Evolutionary conservation across 108 stramenopile genomes (phyloP).

Genomic region (Cyclostephanos tholiformis): DNA sequence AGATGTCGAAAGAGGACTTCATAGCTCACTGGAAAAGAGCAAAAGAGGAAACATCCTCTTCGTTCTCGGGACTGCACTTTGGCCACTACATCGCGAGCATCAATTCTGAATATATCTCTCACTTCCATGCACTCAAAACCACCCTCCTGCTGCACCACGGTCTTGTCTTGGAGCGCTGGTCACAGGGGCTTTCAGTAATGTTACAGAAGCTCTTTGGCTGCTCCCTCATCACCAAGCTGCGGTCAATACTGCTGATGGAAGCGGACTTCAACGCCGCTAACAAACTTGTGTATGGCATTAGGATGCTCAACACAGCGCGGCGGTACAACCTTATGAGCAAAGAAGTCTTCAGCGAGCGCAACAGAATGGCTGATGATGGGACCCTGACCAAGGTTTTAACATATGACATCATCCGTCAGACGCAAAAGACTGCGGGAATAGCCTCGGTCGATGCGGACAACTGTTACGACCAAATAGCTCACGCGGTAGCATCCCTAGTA

Average conservation of each 20-base stretch:
- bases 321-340: slow-evolving; percentile 19
- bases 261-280: slow-evolving; percentile 19
- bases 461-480: neutral
- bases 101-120: neutral
- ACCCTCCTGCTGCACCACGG: neutral
- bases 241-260: slow-evolving; percentile 13
- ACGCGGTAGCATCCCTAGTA: slow-evolving; percentile 6
- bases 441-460: slow-evolving; percentile 19
- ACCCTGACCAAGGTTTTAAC: slow-evolving; percentile 1
- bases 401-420: slow-evolving; percentile 1
- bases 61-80: slow-evolving; percentile 6
- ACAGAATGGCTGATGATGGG: slow-evolving; percentile 16
- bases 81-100: slow-evolving; percentile 4
- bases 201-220: neutral
- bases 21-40: neutral
- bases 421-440: neutral
- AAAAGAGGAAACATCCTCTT: slow-evolving; percentile 17
- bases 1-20: neutral
- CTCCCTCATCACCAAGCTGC: neutral
- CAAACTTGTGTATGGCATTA: slow-evolving; percentile 14
- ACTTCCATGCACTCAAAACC: neutral
- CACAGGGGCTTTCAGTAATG: neutral
- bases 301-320: slow-evolving; percentile 10
- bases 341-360: slow-evolving; percentile 25
- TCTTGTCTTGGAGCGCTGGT: neutral